Evolutionary conservation across 2,329 filamentous ascomycete species (phyloP).

Genomic region (Calycina herbarum): DNA sequence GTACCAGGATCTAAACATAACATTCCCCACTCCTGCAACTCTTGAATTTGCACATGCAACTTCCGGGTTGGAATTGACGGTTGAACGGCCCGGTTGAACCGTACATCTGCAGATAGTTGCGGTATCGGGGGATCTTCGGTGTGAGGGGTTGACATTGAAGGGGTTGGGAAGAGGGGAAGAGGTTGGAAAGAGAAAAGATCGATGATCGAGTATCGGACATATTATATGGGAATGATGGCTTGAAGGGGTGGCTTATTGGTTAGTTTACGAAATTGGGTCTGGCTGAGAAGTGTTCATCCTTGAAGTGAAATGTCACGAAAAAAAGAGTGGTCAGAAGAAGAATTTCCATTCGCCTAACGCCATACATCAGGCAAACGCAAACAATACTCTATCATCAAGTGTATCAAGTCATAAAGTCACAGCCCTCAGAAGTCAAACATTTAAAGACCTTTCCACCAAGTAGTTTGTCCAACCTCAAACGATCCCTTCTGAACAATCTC

Average conservation of each 20-base stretch:
- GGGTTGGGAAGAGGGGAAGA: too few relatives aligned
- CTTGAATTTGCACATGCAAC: neutral
- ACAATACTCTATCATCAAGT: neutral
- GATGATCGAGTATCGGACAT: neutral
- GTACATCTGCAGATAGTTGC: neutral
- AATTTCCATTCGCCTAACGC: neutral
- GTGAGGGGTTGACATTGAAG: neutral
- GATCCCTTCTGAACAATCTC: conserved; percentile 50
- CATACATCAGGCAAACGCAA: neutral
- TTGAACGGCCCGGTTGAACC: conserved; percentile 1
- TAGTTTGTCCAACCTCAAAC: conserved; percentile 60
- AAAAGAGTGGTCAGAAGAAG: too few relatives aligned
- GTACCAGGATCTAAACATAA: too few relatives aligned
- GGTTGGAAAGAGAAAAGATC: neutral
- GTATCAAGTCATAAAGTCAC: neutral
- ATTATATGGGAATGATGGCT: neutral
- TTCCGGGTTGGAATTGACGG: neutral
- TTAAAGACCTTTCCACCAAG: conserved; percentile 67
- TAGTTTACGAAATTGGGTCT: neutral
- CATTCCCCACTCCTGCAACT: too few relatives aligned
- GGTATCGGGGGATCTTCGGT: conserved; percentile 9
- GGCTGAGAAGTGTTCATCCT: neutral
- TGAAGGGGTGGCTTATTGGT: neutral
- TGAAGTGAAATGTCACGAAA: neutral
- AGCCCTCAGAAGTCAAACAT: neutral